Base-by-base conservation (phyloP, 139 green algal genomes). In the Chlamydomonas incerta region DNA sequence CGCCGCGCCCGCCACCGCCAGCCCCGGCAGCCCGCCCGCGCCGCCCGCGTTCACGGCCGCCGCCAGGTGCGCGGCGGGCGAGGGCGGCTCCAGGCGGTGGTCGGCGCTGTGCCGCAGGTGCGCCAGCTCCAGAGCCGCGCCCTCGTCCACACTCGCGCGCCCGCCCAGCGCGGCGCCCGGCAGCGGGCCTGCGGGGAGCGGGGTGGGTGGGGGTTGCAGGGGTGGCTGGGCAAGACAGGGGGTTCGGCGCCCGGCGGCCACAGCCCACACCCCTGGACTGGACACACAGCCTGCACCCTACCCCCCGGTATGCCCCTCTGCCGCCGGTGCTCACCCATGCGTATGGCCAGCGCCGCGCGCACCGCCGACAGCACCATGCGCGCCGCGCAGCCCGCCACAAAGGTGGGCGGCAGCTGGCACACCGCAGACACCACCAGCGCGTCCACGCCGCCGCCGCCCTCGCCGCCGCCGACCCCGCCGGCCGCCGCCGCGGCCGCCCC, bases 351-450 rank as follows among this genome's bases (percentile, higher is more conserved):
- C 31, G 69, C 67, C 34, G 80, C 52, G 5, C 69, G 69, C 26
- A 76, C 80, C 6, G 82, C 82, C 3, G 34, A 68, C 46, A 87
- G 57, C 41, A 82, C 69, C 71, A 87, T 87, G 11, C 47, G 57
- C 28, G 41, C 72, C 20, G 82, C 72, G 46, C 82, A 82, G 23
- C 82, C 82, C n/a, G 72, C 72, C 82, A 87, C 72, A 31, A 87
- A 81, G 58, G 82, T 87, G 46, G 72, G 70, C 0, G 82, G 82
- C 60, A 87, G 70, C 47, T 82, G 60, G 11, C 60, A 41, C 31
- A 72, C 82, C 33, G 82, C 82, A 0, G 82, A 83, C 41, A 60
- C 82, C 37, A 87, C 62, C 70, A 87, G 72, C 18, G 82, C 71
- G 0, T 80, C 72, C n/a, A 72, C 82, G 17, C 75, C 71, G 2